A percentile compares a stretch with the other conserved stretches of the same genome.
Evolutionary conservation across 2,329 filamentous ascomycete species (phyloP).

Genomic region (Acarospora socialis): DNA sequence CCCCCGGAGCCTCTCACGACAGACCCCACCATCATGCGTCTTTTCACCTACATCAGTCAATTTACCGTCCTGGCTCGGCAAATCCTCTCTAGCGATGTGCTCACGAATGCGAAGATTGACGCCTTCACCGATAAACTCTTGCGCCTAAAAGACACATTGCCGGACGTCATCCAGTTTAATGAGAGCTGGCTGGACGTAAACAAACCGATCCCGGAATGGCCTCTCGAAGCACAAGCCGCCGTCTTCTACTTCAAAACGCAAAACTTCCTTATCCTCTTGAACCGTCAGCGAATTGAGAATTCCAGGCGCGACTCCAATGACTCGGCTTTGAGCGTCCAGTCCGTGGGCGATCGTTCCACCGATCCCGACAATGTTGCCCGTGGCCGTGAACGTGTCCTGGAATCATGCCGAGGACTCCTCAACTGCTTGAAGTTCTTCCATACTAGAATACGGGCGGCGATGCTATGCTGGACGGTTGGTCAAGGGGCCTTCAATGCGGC

Average conservation of each 20-base stretch:
- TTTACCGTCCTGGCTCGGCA: slow-evolving; percentile 35
- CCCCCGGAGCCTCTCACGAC: slow-evolving; percentile 31
- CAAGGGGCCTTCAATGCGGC: slow-evolving; percentile 37
- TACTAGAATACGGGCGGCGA: slow-evolving; percentile 26
- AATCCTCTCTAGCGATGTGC: slow-evolving; percentile 29
- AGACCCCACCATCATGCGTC: slow-evolving; percentile 29
- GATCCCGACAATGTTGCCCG: slow-evolving; percentile 12
- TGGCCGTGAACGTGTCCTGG: slow-evolving; percentile 25
- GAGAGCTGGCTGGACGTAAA: slow-evolving; percentile 28
- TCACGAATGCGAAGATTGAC: slow-evolving; percentile 31
- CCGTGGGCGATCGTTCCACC: slow-evolving; percentile 12
- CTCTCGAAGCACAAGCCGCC: slow-evolving; percentile 31
- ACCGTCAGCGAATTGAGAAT: slow-evolving; percentile 26
- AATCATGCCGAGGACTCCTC: slow-evolving; percentile 29
- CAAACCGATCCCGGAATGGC: slow-evolving; percentile 31
- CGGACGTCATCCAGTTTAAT: slow-evolving; percentile 32
- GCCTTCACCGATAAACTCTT: slow-evolving; percentile 32
- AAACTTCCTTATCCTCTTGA: slow-evolving; percentile 34
- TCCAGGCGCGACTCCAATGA: slow-evolving; percentile 6
- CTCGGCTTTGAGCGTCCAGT: too few species aligned
- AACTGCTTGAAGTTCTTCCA: slow-evolving; percentile 34
- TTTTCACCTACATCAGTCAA: slow-evolving; percentile 32
- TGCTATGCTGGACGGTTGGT: slow-evolving; percentile 35
- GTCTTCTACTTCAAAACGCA: slow-evolving; percentile 34
- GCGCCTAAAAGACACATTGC: slow-evolving; percentile 32